Base-by-base conservation (phyloP, 352 stramenopile species). In the Thraustochytrium striatum region DNA sequence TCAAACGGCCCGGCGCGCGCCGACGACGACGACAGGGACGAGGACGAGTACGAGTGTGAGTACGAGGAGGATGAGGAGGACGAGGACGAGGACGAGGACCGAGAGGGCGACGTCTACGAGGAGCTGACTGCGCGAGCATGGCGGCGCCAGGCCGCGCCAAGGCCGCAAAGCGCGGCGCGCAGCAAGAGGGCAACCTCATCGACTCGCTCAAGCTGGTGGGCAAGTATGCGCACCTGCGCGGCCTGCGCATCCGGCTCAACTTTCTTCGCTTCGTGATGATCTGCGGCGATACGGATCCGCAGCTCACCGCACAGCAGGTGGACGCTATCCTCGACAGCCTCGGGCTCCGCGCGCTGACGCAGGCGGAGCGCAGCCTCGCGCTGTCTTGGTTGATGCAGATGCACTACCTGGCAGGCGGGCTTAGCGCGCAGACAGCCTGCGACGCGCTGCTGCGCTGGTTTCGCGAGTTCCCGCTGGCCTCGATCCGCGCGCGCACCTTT, bases 341-440 rank as follows among this genome's bases (percentile, higher is more conserved):
- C 25, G 65, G 43, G 7, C 32, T 39, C 35, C 43, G 44, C 13
- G 65, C 65, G 32, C 52, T 75, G n/a, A 75, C 65, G 5, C 65
- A 50, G 1, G 52, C 41, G 43, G 65, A 75, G 41, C 65, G 65
- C 35, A 75, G 65, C 9, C 39, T 75, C n/a, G 52, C 52, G 7
- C 65, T 75, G 8, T 75, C 65, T 30, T 75, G 65, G 65, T 16
- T 75, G 32, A 75, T 75, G 65, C 65, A 75, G 2, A 61, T 75
- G 65, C 65, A 75, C 50, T 75, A 55, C 25, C 41, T 75, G 8
- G 65, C 65, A 8, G 52, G 61, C 65, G 65, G 32, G 3, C 68
- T 75, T 72, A 32, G 7, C 5, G 32, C 65, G 7, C 21, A 61
- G 0, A 75, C 65, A 7, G 65, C 65, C 19, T 32, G 65, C 21